Conservation (phyloP, 2,329 filamentous ascomycete species). For the Didymella arachidicola region DNA sequence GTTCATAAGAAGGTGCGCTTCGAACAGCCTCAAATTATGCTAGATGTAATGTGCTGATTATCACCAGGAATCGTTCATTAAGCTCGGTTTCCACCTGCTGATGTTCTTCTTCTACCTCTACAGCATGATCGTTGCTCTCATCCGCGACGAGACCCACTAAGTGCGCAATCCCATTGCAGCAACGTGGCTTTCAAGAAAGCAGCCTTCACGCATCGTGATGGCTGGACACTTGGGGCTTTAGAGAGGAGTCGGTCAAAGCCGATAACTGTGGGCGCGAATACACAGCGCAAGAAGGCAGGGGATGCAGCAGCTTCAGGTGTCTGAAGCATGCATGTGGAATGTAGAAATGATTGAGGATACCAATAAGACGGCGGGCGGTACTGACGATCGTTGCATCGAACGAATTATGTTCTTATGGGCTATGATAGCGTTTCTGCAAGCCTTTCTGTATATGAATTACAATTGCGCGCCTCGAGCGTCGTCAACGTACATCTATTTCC, state of each 20-base stretch:
- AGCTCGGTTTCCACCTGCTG: conserved; percentile 96
- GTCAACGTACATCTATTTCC: not conserved
- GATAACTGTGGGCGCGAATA: not conserved
- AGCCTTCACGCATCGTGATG: not conserved
- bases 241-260: conserved; percentile 3
- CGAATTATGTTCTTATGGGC: conserved; percentile 38
- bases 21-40: not conserved
- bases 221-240: conserved; percentile 4
- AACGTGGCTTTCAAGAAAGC: conserved; percentile 1
- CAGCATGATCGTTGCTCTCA: conserved; percentile 97
- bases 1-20: conserved; percentile 90
- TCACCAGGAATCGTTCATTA: conserved; percentile 92
- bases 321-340: not conserved
- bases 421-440: conserved; percentile 46
- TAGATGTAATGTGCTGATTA: conserved; percentile 23
- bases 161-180: conserved; percentile 30
- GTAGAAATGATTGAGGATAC: conserved; percentile 12
- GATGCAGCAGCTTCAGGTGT: not conserved
- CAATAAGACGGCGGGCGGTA: conserved; percentile 11
- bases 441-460: conserved; percentile 37
- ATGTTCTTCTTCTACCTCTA: conserved; percentile 99
- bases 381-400: conserved; percentile 18
- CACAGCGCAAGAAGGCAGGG: not conserved
- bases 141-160: conserved; percentile 88
- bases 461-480: conserved; percentile 4